Conservation (phyloP, 345 rosid species). For the Toxicodendron radicans region DNA sequence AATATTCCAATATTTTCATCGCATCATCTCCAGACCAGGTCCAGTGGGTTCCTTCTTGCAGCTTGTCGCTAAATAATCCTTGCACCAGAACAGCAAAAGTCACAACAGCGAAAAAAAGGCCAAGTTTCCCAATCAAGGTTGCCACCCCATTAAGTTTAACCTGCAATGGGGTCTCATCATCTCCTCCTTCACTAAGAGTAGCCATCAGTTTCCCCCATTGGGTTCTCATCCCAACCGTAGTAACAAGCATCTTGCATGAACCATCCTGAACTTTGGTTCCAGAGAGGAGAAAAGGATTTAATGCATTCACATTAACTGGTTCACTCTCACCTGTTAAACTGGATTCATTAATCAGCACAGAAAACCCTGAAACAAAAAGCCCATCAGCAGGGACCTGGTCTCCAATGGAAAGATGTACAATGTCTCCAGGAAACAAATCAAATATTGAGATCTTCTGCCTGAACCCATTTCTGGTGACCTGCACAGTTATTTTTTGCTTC, state of each 20-base stretch:
- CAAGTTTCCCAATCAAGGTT: slow-evolving; percentile 74
- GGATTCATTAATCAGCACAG: slow-evolving; percentile 65
- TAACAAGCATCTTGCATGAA: slow-evolving; percentile 78
- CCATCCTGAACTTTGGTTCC: slow-evolving; percentile 82
- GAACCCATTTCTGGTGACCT: slow-evolving; percentile 58
- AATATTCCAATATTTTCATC: slow-evolving; percentile 61
- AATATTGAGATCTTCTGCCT: slow-evolving; percentile 59
- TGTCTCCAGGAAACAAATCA: slow-evolving; percentile 77
- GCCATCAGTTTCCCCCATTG: slow-evolving; percentile 91
- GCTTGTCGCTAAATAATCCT: slow-evolving; percentile 61
- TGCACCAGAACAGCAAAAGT: slow-evolving; percentile 74
- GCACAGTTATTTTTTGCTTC: slow-evolving; percentile 59
- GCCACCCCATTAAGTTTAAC: slow-evolving; percentile 82
- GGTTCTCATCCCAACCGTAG: slow-evolving; percentile 90
- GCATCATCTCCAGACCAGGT: slow-evolving; percentile 71
- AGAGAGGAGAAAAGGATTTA: slow-evolving; percentile 66
- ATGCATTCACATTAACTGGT: slow-evolving; percentile 41
- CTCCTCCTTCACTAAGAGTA: slow-evolving; percentile 68
- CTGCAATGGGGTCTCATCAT: slow-evolving; percentile 89
- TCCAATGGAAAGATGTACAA: slow-evolving; percentile 70
- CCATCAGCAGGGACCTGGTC: slow-evolving; percentile 87
- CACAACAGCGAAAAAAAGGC: slow-evolving; percentile 70
- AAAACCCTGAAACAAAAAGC: slow-evolving; percentile 55
- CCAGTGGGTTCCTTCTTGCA: slow-evolving; percentile 54
- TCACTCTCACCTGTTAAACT: slow-evolving; percentile 75